These are phyloP conservation scores for Penicillium sp. DNA, from an alignment of 2,329 filamentous ascomycete genomes.

Conservation along the genomic window DNA sequence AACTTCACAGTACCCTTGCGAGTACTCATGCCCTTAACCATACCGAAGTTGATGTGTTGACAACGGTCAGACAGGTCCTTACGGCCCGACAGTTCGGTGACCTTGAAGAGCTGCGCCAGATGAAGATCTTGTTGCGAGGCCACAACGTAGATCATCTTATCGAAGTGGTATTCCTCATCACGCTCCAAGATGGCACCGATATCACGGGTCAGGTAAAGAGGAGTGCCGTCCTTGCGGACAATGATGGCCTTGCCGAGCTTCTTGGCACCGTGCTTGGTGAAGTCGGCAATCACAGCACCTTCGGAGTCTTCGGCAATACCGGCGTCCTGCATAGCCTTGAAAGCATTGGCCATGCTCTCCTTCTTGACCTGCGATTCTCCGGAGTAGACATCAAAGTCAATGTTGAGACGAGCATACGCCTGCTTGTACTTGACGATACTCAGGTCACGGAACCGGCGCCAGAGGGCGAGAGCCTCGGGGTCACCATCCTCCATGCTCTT, in stretches of 20 bases:
- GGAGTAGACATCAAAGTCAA: conserved; percentile 61
- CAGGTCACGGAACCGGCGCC: conserved; percentile 59
- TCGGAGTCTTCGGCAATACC: conserved; percentile 60
- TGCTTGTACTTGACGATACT: conserved; percentile 61
- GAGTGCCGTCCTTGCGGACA: conserved; percentile 62
- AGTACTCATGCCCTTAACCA: conserved; percentile 62
- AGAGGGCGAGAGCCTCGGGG: conserved; percentile 54
- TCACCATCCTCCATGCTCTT: conserved; percentile 64
- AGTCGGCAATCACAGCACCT: conserved; percentile 63
- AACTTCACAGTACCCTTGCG: conserved; percentile 70
- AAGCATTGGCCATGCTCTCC: conserved; percentile 58
- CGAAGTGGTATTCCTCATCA: conserved; percentile 57
- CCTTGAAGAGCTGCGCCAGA: conserved; percentile 61
- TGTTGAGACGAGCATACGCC: conserved; percentile 61
- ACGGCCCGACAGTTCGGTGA: conserved; percentile 56
- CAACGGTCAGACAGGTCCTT: conserved; percentile 56
- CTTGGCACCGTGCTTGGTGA: conserved; percentile 62
- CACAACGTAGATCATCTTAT: conserved; percentile 65
- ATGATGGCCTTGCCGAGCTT: conserved; percentile 64
- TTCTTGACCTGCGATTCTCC: conserved; percentile 64
- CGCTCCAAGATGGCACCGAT: conserved; percentile 62
- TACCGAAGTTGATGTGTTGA: conserved; percentile 62
- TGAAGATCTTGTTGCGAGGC: conserved; percentile 61
- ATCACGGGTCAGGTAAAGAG: conserved; percentile 64
- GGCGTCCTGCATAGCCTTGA: conserved; percentile 54